Conservation (phyloP, 768 basidiomycete species). For the Boletus fagicola region DNA sequence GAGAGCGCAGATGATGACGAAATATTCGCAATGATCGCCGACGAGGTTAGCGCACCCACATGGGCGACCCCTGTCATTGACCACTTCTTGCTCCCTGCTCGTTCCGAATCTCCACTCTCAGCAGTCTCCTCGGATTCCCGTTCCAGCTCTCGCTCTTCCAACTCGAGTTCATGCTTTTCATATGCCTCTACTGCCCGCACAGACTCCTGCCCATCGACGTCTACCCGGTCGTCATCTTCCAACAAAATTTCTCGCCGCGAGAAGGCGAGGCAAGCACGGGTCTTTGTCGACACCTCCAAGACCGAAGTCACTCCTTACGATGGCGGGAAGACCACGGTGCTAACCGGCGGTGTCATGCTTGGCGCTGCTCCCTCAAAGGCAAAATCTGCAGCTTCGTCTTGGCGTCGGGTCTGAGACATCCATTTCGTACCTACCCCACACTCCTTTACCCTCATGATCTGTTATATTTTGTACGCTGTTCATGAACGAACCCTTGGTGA, state of each 20-base stretch:
- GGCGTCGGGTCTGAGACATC: slow-evolving; percentile 53
- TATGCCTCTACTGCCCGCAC: slow-evolving; percentile 59
- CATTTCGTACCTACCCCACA: slow-evolving; percentile 15
- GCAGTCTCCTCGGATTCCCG: slow-evolving; percentile 51
- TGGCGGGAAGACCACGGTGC: slow-evolving; percentile 83
- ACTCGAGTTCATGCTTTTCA: slow-evolving; percentile 72
- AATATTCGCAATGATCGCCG: slow-evolving; percentile 70
- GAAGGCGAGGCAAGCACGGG: slow-evolving; percentile 62
- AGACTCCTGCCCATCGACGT: slow-evolving; percentile 45
- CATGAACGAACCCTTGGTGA: slow-evolving; percentile 28
- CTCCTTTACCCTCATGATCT: slow-evolving; percentile 26
- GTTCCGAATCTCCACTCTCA: slow-evolving; percentile 60
- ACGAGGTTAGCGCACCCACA: slow-evolving; percentile 64
- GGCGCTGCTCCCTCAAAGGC: slow-evolving; percentile 45
- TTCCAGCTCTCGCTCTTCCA: slow-evolving; percentile 62
- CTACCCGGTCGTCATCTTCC: slow-evolving; percentile 41
- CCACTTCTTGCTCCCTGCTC: slow-evolving; percentile 52
- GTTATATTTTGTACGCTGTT: slow-evolving; percentile 23
- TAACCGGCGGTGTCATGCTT: slow-evolving; percentile 87
- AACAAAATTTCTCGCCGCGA: slow-evolving; percentile 66
- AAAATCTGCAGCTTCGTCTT: slow-evolving; percentile 41
- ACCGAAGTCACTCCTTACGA: slow-evolving; percentile 83
- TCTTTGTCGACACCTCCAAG: slow-evolving; percentile 72
- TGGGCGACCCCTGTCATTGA: slow-evolving; percentile 67
- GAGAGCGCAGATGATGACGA: slow-evolving; percentile 71